Base-by-base conservation (phyloP, 2,329 filamentous ascomycete species). In the Aureobasidium sp. region DNA sequence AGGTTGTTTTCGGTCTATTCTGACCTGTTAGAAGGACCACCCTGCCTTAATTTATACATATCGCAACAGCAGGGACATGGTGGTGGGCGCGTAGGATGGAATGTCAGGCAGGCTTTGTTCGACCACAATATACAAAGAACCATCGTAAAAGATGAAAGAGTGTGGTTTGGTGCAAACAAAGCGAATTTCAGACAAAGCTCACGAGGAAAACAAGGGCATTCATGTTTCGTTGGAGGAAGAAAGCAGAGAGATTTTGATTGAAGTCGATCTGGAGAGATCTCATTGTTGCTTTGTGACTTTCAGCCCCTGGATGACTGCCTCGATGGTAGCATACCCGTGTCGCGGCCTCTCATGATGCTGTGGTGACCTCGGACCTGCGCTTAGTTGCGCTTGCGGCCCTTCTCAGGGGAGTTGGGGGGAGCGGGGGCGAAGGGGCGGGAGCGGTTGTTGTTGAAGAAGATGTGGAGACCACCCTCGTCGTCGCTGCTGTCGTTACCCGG, bases 61-160 rank as follows among this genome's bases (percentile, higher is more conserved):
- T 1, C 13, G 19, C 8, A 2, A 11, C 38, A 21, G 3, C 1
- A 21, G 9, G 2, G 19, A 19, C 19, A 17, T 1, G 10, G 9
- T 2, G 6, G 10, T 1, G 0, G 11, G 4, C 8, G 4, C 4
- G 37, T 2, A 21, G 9, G 21, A n/a, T 7, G 11, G 2, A 3
- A 3, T n/a, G 10, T n/a, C 7, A 19, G 23, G 3, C 0, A 15
- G 10, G 21, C 21, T 45, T 45, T 45, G 42, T 19, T 8, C 21
- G 7, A 31, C 7, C 4, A 19, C 15, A 31, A 47, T 47, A 15
- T 0, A 47, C 25, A 47, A 47, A 47, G 25, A 11, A n/a, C 10
- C 7, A 19, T 9, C 1, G 7, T 4, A n/a, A 5, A 10, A 29
- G 23, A 29, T 31, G 6, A 47, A 47, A n/a, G 25, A 19, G 8